Percentiles rank a stretch among this genome's conserved stretches.
Conservation (phyloP, 2,329 filamentous ascomycete genomes). For the Cercospora janseana region DNA sequence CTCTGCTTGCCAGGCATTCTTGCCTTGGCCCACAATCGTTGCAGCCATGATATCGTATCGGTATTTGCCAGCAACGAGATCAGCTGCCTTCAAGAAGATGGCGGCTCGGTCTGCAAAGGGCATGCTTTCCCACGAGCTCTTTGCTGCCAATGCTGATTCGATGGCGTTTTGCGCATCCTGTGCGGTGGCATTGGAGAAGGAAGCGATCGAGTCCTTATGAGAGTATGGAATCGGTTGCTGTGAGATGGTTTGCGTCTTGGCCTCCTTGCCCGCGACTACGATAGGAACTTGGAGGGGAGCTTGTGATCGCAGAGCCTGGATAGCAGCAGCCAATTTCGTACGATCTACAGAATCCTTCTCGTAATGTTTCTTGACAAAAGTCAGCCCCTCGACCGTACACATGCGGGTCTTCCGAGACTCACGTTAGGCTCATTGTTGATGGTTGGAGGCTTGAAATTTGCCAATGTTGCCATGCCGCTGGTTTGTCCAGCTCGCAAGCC, state of each 20-base stretch:
- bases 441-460: slow-evolving; percentile 81
- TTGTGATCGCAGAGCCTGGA: slow-evolving; percentile 67
- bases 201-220: slow-evolving; percentile 73
- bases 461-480: slow-evolving; percentile 57
- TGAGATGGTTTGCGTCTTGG: slow-evolving; percentile 60
- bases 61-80: slow-evolving; percentile 87
- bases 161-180: slow-evolving; percentile 78
- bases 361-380: slow-evolving; percentile 73
- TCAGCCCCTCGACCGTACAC: not conserved
- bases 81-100: slow-evolving; percentile 93
- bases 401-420: slow-evolving; percentile 47
- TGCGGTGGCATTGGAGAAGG: slow-evolving; percentile 77
- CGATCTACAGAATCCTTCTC: slow-evolving; percentile 78
- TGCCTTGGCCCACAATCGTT: slow-evolving; percentile 94
- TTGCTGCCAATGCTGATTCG: slow-evolving; percentile 78
- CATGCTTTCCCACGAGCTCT: slow-evolving; percentile 78
- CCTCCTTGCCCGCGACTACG: slow-evolving; percentile 70
- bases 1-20: slow-evolving; percentile 99
- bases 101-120: slow-evolving; percentile 89
- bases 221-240: slow-evolving; percentile 80
- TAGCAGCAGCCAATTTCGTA: slow-evolving; percentile 69
- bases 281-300: slow-evolving; percentile 76
- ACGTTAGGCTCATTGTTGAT: slow-evolving; percentile 96
- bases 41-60: slow-evolving; percentile 94
- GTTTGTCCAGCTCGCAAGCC: slow-evolving; percentile 27